phyloP scores from a whole-genome alignment of 805 yeast species.

The Candida rishiriensis region DNA sequence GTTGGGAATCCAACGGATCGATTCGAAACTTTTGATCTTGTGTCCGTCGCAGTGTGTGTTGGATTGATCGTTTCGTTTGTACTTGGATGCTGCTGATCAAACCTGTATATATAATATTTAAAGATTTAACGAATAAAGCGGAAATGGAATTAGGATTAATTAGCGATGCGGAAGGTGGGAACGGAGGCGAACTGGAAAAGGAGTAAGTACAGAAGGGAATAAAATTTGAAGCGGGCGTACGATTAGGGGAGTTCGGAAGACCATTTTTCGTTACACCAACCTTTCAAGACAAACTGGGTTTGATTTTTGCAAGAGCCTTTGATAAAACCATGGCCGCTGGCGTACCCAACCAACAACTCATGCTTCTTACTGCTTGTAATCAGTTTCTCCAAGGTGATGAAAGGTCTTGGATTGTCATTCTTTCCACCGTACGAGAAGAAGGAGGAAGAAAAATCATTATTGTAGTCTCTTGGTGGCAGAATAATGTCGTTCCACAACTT shows the following conservation, averaged over 20 bases:
- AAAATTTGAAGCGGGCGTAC: background rate
- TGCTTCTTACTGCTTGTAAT: background rate
- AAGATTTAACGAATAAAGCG: too few relatives aligned
- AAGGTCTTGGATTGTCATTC: background rate
- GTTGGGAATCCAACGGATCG: too few relatives aligned
- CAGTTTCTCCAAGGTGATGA: conserved; percentile 13
- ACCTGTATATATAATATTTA: too few relatives aligned
- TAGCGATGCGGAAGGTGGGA: background rate
- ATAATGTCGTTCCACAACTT: conserved; percentile 51
- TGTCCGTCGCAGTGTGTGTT: too few relatives aligned
- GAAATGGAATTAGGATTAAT: too few relatives aligned
- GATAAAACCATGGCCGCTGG: conserved; percentile 12
- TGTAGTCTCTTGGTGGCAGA: conserved; percentile 40
- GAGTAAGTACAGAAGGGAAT: too few relatives aligned
- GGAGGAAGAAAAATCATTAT: background rate
- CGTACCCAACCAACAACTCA: background rate
- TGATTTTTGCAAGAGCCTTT: conserved; percentile 6
- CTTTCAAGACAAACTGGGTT: conserved; percentile 38
- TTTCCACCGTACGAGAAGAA: background rate
- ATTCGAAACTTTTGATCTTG: too few relatives aligned
- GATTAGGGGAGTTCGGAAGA: background rate
- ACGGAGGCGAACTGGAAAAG: too few relatives aligned
- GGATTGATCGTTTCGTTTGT: too few relatives aligned
- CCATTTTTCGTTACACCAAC: conserved; percentile 43
- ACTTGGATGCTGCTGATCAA: too few relatives aligned